Base-by-base conservation (phyloP, 345 rosid genomes). In the Gossypium longicalyx region DNA sequence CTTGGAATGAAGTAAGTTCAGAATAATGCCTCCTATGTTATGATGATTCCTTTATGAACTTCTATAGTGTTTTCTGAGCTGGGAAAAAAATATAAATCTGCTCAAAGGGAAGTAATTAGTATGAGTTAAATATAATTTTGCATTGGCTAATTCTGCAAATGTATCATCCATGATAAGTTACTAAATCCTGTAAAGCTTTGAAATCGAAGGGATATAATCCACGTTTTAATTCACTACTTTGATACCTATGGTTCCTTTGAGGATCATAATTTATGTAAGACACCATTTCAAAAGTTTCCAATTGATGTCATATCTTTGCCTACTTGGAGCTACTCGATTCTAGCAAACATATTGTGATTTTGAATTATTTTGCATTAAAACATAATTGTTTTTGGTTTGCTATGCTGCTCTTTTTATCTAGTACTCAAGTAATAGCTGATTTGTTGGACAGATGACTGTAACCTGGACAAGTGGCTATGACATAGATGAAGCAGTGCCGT, bases 401-500 rank as follows among this genome's bases (percentile, higher is more conserved):
- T 61, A 8, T 38, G 52, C 38, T 71, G 29, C 13, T 56, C 29
- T 20, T 41, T 54, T 56, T 45, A 45, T 60, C 9, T 19, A 66
- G 54, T 68, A 59, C 58, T 65, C 43, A 56, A 51, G 12, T 51
- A 29, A 44, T 72, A 3, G 59, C 78, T 76, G 77, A n/a, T 67
- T 17, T 70, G 56, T 82, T 77, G 54, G 56, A 34, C 80, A 94
- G 98, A 91, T 92, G 97, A 89, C 97, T 0, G 91, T 93, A 19
- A 95, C 98, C 12, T 95, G 99, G 99, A 95, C 99, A 5, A 95
- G 99, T 75, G 99, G 99, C 23, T 95, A 93, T 78, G 78, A 85
- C 79, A 81, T 91, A 41, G 72, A 82, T 48, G 98, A 93, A 83
- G 93, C 99, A 56, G 78, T 79, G 51, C 97, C 99, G 12, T 85